Evolutionary conservation across 306 rosid genomes (phyloP).

Genomic region (Ochetophila trinervis): DNA sequence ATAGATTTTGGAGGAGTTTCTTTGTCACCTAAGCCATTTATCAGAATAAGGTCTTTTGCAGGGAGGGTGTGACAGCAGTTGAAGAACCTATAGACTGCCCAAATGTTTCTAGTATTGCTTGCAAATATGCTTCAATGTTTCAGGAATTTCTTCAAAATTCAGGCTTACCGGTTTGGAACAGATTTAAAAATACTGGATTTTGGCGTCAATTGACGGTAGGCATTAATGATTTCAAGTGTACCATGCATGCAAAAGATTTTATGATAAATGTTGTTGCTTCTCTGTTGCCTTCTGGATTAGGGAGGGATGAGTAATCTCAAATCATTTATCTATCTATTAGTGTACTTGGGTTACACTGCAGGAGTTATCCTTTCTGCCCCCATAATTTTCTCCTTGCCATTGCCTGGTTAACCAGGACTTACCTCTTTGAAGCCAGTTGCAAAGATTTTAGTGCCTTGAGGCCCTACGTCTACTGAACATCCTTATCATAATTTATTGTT

Average conservation of each 20-base stretch:
- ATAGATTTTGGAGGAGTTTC: constrained; percentile 23
- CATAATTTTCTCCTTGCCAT: neutral
- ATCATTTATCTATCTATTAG: neutral
- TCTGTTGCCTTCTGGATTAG: constrained; percentile 7
- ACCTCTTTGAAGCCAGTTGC: neutral
- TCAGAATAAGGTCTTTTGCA: constrained; percentile 36
- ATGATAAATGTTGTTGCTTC: constrained; percentile 9
- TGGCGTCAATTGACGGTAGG: constrained; percentile 95
- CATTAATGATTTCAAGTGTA: constrained; percentile 15
- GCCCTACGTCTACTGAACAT: constrained; percentile 8
- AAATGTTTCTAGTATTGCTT: constrained; percentile 68
- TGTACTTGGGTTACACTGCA: neutral
- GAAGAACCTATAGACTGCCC: constrained; percentile 89
- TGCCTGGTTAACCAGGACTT: neutral
- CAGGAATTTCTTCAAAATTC: constrained; percentile 84
- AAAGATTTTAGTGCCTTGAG: neutral
- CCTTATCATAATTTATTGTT: constrained; percentile 12
- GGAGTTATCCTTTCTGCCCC: neutral
- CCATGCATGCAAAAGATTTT: constrained; percentile 2
- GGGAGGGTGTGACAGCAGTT: constrained; percentile 99
- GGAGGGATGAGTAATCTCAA: neutral
- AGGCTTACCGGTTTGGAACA: constrained; percentile 80
- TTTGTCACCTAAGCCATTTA: constrained; percentile 20
- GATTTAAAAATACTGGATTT: constrained; percentile 85
- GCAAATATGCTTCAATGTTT: constrained; percentile 76